Percentiles rank a stretch among this genome's conserved stretches.
Conservation (phyloP, 768 basidiomycete genomes). For the Lactarius indigo region DNA sequence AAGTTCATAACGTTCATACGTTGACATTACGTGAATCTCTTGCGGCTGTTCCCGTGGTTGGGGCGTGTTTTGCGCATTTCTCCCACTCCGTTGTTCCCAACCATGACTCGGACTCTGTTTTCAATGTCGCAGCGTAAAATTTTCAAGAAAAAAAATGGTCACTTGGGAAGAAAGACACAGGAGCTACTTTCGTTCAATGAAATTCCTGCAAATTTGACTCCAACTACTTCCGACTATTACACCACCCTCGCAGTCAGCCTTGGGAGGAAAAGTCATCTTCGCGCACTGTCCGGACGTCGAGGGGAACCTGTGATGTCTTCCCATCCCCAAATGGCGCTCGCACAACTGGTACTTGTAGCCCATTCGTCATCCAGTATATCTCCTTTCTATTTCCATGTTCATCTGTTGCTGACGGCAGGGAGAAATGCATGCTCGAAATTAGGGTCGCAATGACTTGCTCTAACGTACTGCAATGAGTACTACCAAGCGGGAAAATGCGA, state of each 20-base stretch:
- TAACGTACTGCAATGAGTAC: slow-evolving; percentile 15
- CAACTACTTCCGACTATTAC: not conserved
- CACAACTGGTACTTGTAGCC: slow-evolving; percentile 38
- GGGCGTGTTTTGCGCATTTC: not conserved
- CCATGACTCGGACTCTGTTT: not conserved
- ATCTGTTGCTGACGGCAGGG: slow-evolving; percentile 32
- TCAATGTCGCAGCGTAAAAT: not conserved
- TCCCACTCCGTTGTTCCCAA: not conserved
- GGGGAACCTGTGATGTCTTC: slow-evolving; percentile 34
- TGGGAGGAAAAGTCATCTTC: slow-evolving; percentile 31
- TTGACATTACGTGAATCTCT: too few species aligned
- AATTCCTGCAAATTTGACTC: too few species aligned
- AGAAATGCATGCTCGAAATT: slow-evolving; percentile 35
- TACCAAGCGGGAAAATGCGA: too few species aligned
- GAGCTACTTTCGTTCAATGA: not conserved
- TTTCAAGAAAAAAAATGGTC: not conserved
- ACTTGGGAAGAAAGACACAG: not conserved
- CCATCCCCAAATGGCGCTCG: slow-evolving; percentile 35
- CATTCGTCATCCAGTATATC: slow-evolving; percentile 37
- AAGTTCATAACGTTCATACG: too few species aligned
- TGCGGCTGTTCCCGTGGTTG: not conserved
- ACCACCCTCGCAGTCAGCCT: not conserved
- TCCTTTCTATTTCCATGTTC: slow-evolving; percentile 34
- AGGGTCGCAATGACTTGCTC: slow-evolving; percentile 39
- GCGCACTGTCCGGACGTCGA: slow-evolving; percentile 31